These are phyloP conservation scores for Syzygium aromaticum DNA, from an alignment of 345 rosid genomes.

Conservation along the genomic window DNA sequence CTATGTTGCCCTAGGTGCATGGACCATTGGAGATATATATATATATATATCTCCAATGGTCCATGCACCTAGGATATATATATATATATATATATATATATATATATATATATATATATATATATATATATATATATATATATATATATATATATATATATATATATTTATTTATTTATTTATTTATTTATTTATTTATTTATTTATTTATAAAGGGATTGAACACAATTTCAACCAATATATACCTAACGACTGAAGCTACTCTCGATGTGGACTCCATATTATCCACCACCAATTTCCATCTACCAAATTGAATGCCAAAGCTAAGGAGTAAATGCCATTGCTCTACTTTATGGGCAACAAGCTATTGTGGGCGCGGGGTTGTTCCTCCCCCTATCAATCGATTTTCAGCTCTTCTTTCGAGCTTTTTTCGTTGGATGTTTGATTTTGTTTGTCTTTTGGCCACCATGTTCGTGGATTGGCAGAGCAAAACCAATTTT, in stretches of 20 bases:
- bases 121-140: no score
- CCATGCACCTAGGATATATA: no score
- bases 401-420: not conserved
- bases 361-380: not conserved
- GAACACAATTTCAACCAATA: not conserved
- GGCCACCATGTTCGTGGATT: not conserved
- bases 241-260: not conserved
- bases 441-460: not conserved
- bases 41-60: no score
- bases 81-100: not conserved
- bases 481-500: not conserved
- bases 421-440: not conserved
- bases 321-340: not conserved
- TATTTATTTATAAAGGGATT: no score
- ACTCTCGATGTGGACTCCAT: not conserved
- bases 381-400: not conserved
- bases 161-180: no score
- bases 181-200: no score
- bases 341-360: not conserved
- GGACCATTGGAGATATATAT: not conserved
- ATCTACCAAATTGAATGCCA: not conserved
- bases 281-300: not conserved
- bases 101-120: no score
- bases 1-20: not conserved
- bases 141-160: no score